phyloP scores from a whole-genome alignment of 2,329 filamentous ascomycete genomes.

The Pestalotiopsis fici region DNA sequence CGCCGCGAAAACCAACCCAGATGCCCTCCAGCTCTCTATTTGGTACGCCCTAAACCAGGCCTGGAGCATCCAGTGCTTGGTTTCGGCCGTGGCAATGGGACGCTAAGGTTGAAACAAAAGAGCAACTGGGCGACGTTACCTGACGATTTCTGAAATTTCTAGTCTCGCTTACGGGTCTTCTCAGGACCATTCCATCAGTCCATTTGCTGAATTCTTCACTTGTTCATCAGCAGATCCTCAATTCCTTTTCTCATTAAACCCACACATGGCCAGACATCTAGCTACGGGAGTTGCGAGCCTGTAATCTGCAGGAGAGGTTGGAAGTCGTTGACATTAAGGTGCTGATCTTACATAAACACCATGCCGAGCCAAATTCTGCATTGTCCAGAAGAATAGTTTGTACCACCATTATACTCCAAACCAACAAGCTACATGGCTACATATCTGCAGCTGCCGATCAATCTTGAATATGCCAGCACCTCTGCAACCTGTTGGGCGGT shows the following conservation, averaged over 20 bases:
- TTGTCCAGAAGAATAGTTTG: neutral
- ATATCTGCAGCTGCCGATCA: neutral
- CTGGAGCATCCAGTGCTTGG: neutral
- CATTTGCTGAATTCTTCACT: neutral
- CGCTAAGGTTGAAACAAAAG: neutral
- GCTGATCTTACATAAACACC: neutral
- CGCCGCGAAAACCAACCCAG: neutral
- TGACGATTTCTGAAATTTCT: neutral
- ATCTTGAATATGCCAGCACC: neutral
- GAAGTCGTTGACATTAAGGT: neutral
- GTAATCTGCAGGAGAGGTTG: neutral
- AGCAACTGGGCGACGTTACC: neutral
- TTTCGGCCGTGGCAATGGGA: neutral
- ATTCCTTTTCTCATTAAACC: no score
- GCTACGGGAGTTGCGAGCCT: no score
- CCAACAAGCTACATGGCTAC: no score
- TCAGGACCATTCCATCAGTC: neutral
- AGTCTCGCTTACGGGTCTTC: neutral
- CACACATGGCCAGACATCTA: no score
- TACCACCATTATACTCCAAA: neutral
- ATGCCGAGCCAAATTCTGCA: neutral
- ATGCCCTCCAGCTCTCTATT: neutral
- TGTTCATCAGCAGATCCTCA: neutral
- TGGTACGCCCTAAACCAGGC: neutral
- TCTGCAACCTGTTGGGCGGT: neutral